Evolutionary conservation across 176 grass and related monocot species (phyloP), one percentile per base, ranked within the genome.

Genomic region (Dactylis glomerata): DNA sequence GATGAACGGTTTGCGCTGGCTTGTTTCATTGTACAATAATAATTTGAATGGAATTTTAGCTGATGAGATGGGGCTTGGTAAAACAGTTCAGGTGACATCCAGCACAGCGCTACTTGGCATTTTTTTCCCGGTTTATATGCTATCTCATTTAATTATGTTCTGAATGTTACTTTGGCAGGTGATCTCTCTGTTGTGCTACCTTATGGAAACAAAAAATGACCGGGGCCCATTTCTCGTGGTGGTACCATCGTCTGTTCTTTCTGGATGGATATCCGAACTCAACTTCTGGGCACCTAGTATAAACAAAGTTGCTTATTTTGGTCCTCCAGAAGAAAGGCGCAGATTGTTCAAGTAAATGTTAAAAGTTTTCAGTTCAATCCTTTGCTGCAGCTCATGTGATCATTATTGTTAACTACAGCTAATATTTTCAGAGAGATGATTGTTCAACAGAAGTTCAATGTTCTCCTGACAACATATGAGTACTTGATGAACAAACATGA

Each of bases 401-500:
- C 7, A 76, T 82, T 69, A 77, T 82, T 84, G 62, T 81, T 93
- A 71, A 87, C 73, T 87, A 57, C 57, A 70, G 72, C 40, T 91
- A 67, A 5, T 77, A 84, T 79, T 83, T 46, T 78, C 96, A 99
- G 96, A 81, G 96, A 99, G 82, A 89, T 94, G 96, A 99, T 99
- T 79, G 88, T 92, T 84, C 96, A 99, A 67, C 96, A 99, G 88
- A 96, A 95, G 77, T 99, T 99, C 83, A 99, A 99, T 81, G 96
- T 99, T 78, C 93, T 99, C 87, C 82, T 99, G 57, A 99, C 96
- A 55, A 99, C 96, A 76, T 99, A 99, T 17, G 96, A 99, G 51
- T 99, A 99, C 86, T 81, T 99, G 81, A 99, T 99, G 96, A 99
- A 99, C 86, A 99, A 99, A 68, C 93, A 99, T 79, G 96, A 99